These are phyloP conservation scores for Volutella citrinella DNA, from an alignment of 2,329 filamentous ascomycete genomes.

Conservation along the genomic window DNA sequence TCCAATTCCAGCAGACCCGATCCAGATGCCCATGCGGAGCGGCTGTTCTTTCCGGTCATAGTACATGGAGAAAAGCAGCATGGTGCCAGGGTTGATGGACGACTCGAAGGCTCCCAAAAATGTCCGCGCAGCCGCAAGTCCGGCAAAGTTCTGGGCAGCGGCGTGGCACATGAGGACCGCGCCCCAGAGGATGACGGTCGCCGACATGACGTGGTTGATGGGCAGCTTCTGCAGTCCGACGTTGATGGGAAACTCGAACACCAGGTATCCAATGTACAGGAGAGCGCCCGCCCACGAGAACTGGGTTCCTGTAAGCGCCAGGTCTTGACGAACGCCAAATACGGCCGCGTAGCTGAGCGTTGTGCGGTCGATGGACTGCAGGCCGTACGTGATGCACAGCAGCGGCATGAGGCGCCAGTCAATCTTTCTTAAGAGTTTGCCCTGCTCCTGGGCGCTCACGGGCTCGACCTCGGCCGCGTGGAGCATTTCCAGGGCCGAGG, in stretches of 20 bases:
- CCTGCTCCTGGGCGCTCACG: too few relatives aligned
- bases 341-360: constrained; percentile 35
- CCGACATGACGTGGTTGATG: constrained; percentile 13
- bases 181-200: constrained; percentile 12
- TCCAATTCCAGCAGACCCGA: constrained; percentile 13
- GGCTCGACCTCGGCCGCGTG: too few relatives aligned
- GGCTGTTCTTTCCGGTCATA: constrained; percentile 16
- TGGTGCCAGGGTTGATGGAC: constrained; percentile 12
- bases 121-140: constrained; percentile 9
- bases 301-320: constrained; percentile 31
- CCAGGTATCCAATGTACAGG: constrained; percentile 38
- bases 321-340: constrained; percentile 36
- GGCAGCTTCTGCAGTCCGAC: constrained; percentile 15
- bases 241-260: constrained; percentile 33
- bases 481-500: too few relatives aligned
- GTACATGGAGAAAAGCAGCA: constrained; percentile 19
- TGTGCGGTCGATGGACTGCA: constrained; percentile 20
- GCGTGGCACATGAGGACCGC: constrained; percentile 11
- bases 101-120: constrained; percentile 14
- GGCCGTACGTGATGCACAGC: constrained; percentile 20
- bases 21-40: constrained; percentile 18
- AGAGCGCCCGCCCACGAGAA: constrained; percentile 40
- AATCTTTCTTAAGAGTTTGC: too few relatives aligned
- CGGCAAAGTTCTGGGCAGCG: constrained; percentile 6
- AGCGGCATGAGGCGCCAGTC: constrained; percentile 21